phyloP scores from a whole-genome alignment of 2,329 filamentous ascomycete species.

The Emmonsia crescens region DNA sequence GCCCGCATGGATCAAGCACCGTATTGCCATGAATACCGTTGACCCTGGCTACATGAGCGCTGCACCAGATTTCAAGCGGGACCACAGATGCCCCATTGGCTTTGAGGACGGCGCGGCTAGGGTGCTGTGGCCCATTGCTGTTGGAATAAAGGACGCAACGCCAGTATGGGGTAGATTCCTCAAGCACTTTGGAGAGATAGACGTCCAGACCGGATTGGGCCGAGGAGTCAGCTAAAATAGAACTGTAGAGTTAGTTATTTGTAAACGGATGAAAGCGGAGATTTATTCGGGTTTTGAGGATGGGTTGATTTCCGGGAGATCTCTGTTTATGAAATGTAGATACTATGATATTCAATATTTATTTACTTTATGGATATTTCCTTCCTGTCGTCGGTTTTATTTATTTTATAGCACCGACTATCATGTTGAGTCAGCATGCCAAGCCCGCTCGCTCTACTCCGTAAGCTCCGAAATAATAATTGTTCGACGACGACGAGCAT shows the following conservation, averaged over 20 bases:
- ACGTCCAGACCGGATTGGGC: background rate
- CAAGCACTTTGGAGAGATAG: slow-evolving; percentile 17
- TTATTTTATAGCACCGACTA: background rate
- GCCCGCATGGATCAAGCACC: slow-evolving; percentile 19
- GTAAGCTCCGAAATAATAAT: background rate
- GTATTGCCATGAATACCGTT: slow-evolving; percentile 30
- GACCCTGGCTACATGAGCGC: slow-evolving; percentile 32
- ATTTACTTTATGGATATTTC: background rate
- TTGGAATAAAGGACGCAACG: slow-evolving; percentile 13
- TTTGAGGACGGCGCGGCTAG: slow-evolving; percentile 31
- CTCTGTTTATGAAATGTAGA: background rate
- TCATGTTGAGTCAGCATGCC: background rate
- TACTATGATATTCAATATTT: background rate
- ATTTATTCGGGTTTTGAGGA: background rate
- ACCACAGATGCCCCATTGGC: slow-evolving; percentile 23
- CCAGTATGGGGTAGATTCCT: slow-evolving; percentile 15
- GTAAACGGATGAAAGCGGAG: background rate
- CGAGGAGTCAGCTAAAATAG: background rate
- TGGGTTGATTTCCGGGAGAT: background rate
- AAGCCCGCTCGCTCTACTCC: background rate
- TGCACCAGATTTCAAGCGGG: slow-evolving; percentile 22
- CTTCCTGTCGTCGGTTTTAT: too few relatives aligned
- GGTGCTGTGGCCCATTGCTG: slow-evolving; percentile 28
- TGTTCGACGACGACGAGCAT: background rate
- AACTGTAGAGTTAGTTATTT: background rate